Conservation (phyloP, 495 filamentous ascomycete genomes). For the Bombardia bombarda region DNA sequence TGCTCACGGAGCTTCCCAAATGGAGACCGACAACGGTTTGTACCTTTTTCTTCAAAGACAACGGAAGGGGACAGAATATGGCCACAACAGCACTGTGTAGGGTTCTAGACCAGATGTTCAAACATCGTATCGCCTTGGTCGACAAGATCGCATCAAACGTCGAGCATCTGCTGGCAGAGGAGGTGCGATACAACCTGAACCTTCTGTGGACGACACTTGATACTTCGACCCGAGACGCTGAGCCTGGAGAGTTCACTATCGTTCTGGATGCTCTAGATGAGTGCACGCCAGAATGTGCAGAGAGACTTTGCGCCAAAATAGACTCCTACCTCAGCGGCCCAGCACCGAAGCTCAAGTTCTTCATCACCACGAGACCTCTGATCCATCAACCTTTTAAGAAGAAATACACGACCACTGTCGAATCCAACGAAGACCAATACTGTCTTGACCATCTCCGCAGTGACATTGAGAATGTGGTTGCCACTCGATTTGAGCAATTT, state of each 20-base stretch:
- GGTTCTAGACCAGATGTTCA: slow-evolving; percentile 13
- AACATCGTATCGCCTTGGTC: slow-evolving; percentile 1
- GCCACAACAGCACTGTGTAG: slow-evolving; percentile 13
- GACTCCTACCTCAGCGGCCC: slow-evolving; percentile 4
- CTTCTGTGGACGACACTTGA: slow-evolving; percentile 10
- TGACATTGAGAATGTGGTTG: slow-evolving; percentile 14
- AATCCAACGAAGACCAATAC: slow-evolving; percentile 9
- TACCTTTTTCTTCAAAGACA: slow-evolving; percentile 17
- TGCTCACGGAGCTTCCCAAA: slow-evolving; percentile 10
- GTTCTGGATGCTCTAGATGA: slow-evolving; percentile 14
- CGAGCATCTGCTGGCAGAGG: slow-evolving; percentile 8
- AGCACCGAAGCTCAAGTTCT: slow-evolving; percentile 11
- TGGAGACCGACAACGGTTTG: slow-evolving; percentile 6
- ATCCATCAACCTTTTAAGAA: slow-evolving; percentile 1
- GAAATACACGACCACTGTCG: background rate
- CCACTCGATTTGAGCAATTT: slow-evolving; percentile 11
- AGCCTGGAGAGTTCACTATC: slow-evolving; percentile 9
- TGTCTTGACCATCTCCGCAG: slow-evolving; percentile 11
- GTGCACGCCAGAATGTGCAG: slow-evolving; percentile 10
- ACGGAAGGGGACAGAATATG: slow-evolving; percentile 11
- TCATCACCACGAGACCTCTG: slow-evolving; percentile 10
- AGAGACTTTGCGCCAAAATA: slow-evolving; percentile 9
- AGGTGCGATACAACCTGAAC: slow-evolving; percentile 14
- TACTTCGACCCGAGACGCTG: slow-evolving; percentile 4
- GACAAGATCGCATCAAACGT: slow-evolving; percentile 7